Evolutionary conservation across 257 asterid species (phyloP), one percentile per base, ranked within the genome.

Genomic region (Forsythia viridissima): DNA sequence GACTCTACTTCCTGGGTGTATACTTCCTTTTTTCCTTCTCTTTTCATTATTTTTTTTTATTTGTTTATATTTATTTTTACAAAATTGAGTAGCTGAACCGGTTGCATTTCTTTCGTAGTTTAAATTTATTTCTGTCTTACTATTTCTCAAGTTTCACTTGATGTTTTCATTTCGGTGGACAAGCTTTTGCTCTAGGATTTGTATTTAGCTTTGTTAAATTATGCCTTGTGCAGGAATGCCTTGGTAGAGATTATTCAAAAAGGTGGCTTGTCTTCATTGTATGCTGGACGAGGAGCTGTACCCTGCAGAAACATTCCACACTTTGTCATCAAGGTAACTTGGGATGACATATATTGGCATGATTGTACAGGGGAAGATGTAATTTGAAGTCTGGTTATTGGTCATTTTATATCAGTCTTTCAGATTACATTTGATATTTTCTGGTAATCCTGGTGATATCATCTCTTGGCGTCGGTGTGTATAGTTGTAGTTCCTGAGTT

Each of bases 231-330:
- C 84, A 92, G 98, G 99, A 87, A 77, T 89, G 99, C 98, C 16
- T 85, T 93, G 73, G 79, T 85, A 77, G 87, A 87, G 82, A 82
- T 95, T 81, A 81, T 93, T 82, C 86, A 77, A 67, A 92, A 84
- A 71, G 98, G 99, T 70, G 99, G 99, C 37, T 83, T 95, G 85
- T 80, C 89, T 73, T 95, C 99, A 63, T 81, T 95, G 30, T 93
- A 93, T 79, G 84, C 92, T 74, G 99, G 99, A 75, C 93, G 99
- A 97, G 89, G 92, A 84, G 98, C 97, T 46, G 98, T 95, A 37
- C 97, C 93, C 66, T 95, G 97, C 84, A 89, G 99, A 87, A 94
- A 94, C 82, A 85, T 95, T 88, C 99, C 98, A 69, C 98, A 93
- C 83, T 93, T 98, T 11, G 71, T 93, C 80, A 91, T 95, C 86